phyloP scores from a whole-genome alignment of 2,329 filamentous ascomycete genomes.

The Aspergillus sclerotialis region DNA sequence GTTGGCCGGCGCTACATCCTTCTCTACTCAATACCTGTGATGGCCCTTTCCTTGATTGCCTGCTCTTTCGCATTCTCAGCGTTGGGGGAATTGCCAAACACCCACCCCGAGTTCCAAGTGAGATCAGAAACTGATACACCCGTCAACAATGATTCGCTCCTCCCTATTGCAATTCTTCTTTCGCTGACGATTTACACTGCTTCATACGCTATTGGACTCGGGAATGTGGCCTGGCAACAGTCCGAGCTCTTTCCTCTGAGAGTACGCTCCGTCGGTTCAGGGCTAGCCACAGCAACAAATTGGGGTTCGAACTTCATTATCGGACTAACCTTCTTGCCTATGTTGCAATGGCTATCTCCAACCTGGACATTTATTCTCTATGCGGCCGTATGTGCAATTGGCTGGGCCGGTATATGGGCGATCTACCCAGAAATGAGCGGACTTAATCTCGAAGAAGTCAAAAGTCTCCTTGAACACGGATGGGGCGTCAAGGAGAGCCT shows the following conservation, averaged over 20 bases:
- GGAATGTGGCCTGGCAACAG: slow-evolving; percentile 95
- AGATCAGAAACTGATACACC: slow-evolving; percentile 9
- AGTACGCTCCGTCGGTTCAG: slow-evolving; percentile 57
- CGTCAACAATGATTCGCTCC: slow-evolving; percentile 16
- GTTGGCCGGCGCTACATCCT: slow-evolving; percentile 74
- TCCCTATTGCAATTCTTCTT: slow-evolving; percentile 55
- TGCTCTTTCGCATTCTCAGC: slow-evolving; percentile 67
- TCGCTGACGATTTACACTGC: slow-evolving; percentile 80
- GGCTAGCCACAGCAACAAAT: slow-evolving; percentile 65
- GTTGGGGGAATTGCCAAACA: slow-evolving; percentile 41
- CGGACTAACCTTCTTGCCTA: slow-evolving; percentile 77
- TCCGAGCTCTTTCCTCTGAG: slow-evolving; percentile 75
- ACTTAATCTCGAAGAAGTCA: slow-evolving; percentile 72
- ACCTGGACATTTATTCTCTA: slow-evolving; percentile 78
- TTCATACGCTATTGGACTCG: slow-evolving; percentile 77
- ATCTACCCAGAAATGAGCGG: slow-evolving; percentile 87
- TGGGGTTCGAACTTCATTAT: slow-evolving; percentile 85
- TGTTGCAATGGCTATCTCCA: slow-evolving; percentile 71
- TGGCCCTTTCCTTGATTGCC: slow-evolving; percentile 65
- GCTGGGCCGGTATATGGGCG: slow-evolving; percentile 61
- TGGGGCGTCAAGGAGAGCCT: slow-evolving; percentile 60
- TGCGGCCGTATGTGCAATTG: slow-evolving; percentile 57
- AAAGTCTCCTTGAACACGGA: slow-evolving; percentile 60
- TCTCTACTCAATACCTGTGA: slow-evolving; percentile 75
- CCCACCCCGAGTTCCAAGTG: slow-evolving; percentile 14